phyloP scores from a whole-genome alignment of 1,284 basidiomycete species.

The Cerioporus squamosus region DNA sequence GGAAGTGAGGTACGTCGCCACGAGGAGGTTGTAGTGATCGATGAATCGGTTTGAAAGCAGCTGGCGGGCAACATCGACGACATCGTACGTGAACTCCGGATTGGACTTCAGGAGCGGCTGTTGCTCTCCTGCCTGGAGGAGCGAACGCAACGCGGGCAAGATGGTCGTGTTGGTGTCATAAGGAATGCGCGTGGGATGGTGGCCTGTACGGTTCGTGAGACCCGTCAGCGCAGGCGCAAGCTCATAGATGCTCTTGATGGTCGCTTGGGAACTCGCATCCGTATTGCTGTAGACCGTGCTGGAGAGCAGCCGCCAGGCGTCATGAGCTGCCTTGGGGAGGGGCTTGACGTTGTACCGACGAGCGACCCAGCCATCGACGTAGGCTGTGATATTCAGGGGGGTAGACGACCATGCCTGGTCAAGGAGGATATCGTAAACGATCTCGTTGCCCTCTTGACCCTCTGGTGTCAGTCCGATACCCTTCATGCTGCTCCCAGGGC shows the following conservation, averaged over 20 bases:
- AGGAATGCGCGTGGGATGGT: conserved; percentile 40
- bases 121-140: conserved; percentile 35
- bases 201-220: conserved; percentile 38
- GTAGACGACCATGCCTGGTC: conserved; percentile 46
- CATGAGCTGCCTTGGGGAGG: conserved; percentile 32
- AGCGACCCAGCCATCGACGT: conserved; percentile 39
- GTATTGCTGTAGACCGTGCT: conserved; percentile 45
- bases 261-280: conserved; percentile 39
- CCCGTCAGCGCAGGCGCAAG: conserved; percentile 39
- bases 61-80: conserved; percentile 48
- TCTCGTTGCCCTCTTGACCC: conserved; percentile 49
- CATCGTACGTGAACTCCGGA: conserved; percentile 45
- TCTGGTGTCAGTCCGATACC: conserved; percentile 48
- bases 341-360: conserved; percentile 39
- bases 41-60: conserved; percentile 46
- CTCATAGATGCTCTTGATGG: conserved; percentile 47
- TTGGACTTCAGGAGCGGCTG: conserved; percentile 27
- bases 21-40: conserved; percentile 37
- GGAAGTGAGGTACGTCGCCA: conserved; percentile 33
- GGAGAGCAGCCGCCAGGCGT: conserved; percentile 44
- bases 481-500: conserved; percentile 39
- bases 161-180: conserved; percentile 45
- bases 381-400: conserved; percentile 36
- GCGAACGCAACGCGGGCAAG: conserved; percentile 39
- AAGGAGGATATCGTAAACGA: conserved; percentile 46